Base-by-base conservation (phyloP, 345 rosid genomes). In the Angophora floribunda region DNA sequence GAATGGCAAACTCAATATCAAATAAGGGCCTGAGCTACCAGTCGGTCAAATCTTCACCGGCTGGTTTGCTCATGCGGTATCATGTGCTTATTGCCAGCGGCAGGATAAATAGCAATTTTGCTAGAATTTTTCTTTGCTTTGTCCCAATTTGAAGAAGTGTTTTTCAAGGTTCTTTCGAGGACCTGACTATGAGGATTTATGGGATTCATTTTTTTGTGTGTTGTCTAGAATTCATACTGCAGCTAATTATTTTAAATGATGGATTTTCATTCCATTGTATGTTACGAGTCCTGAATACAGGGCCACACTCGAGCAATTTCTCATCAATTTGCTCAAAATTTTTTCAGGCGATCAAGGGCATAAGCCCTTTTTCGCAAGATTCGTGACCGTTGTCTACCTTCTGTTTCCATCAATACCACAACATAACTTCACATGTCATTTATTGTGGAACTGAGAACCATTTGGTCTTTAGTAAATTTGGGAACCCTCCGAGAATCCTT, bases 361-460 rank as follows among this genome's bases (percentile, higher is more conserved):
- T 5, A 17, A 51, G 41, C 53, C 88, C 1, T 87, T 65, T 45
- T 49, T 65, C 5, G 28, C 65, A 21, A 21, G 61, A 16, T 26
- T 80, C 3, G n/a, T n/a, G 52, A 59, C 84, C 17, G 51, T 55
- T 51, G 49, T 52, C 41, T 11, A 13, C 52, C 12, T 51, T 79
- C 6, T 78, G 49, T 51, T 13, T 26, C 28, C 13, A 53, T 21
- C 19, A 7, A 13, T 24, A 2, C 19, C 10, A 26, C 65, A 6
- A 36, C 24, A 15, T 78, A 30, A 26, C 14, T 28, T 80, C 63
- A 67, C 65, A 19, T 49, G 49, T 41, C 9, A 65, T 67, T 7
- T 21, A 98, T 88, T 98, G 99, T 88, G 99, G 99, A 90, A 95
- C 98, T n/a, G 99, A 96, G 8, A 96, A 97, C 90, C 99, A 96